These are phyloP conservation scores for Hypoxylon trugodes DNA, from an alignment of 495 filamentous ascomycete genomes.

Conservation along the genomic window DNA sequence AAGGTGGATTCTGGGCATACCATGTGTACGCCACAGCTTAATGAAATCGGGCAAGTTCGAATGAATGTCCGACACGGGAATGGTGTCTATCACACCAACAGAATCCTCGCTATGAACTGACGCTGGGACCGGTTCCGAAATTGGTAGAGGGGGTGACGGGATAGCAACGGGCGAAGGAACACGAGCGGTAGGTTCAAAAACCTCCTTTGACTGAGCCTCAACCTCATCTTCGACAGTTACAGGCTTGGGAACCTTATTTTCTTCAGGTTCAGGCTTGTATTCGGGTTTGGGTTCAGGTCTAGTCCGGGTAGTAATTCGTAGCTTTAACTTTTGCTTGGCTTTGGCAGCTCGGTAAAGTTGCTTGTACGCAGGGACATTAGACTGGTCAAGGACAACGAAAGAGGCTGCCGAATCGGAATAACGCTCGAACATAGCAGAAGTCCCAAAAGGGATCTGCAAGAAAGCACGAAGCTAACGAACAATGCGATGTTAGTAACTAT, in stretches of 20 bases:
- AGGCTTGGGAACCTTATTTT: conserved; percentile 47
- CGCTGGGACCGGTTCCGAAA: background rate
- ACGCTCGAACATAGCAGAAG: conserved; percentile 82
- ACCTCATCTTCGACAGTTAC: conserved; percentile 55
- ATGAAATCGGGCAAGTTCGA: conserved; percentile 38
- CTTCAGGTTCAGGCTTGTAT: conserved; percentile 29
- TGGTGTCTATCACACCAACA: conserved; percentile 8
- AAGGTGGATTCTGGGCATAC: conserved; percentile 36
- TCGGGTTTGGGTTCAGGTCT: conserved; percentile 7
- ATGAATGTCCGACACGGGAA: conserved; percentile 31
- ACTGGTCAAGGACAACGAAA: conserved; percentile 80
- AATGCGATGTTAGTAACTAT: conserved; percentile 32
- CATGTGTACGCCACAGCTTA: conserved; percentile 34
- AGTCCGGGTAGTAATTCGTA: conserved; percentile 69
- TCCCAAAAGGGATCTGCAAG: conserved; percentile 73
- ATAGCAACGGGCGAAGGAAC: too few relatives aligned
- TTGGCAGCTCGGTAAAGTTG: conserved; percentile 97
- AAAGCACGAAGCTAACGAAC: conserved; percentile 74
- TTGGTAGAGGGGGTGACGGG: background rate
- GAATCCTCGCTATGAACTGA: background rate
- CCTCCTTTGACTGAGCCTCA: conserved; percentile 32
- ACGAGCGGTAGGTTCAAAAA: background rate
- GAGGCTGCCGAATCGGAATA: conserved; percentile 92
- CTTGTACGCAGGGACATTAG: conserved; percentile 88
- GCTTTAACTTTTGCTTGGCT: conserved; percentile 95